Base-by-base conservation (phyloP, 2,329 filamentous ascomycete genomes). In the Aspergillus brasiliensis region DNA sequence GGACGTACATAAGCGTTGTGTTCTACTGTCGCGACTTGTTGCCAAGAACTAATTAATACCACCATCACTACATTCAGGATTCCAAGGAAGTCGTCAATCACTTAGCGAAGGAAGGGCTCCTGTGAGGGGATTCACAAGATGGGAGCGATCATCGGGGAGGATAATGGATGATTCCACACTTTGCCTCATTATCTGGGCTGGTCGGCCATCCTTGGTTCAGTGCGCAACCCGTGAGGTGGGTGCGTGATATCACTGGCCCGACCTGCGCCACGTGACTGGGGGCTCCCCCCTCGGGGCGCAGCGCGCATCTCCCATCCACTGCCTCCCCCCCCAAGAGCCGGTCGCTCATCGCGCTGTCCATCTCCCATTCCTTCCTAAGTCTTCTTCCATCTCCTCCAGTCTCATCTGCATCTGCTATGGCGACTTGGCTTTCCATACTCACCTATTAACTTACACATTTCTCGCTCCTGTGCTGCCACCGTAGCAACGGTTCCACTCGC, bases 231-330 rank as follows among this genome's bases (percentile, higher is more conserved):
- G 77, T 78, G 76, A 78, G 69, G 73, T 70, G 68, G 70, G 63
- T 64, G 68, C 64, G 70, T 68, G 66, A 70, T 76, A 69, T 78
- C 74, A 79, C 76, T 78, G 76, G 76, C 69, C 31, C 65, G 66
- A 63, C 51, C 58, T 23, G 31, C 57, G 28, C 63, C 77, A 79
- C 77, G 77, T 79, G 77, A 79, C 62, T 37, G 40, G 47, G 31
- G 47, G 31, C 42, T 60, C 51, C 49, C 61, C 62, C 64, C 63
- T 59, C 59, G 63, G 62, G 56, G 64, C 68, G 64, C 71, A 69
- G 64, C 63, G 57, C 63, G 67, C 66, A 69, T 67, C 65, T 63
- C 61, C 56, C 42, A 44, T 52, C 49, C 52, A 44, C 38, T 46
- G 51, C 58, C 53, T 46, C 54, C 58, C 53, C 58, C 56, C 31